phyloP scores from a whole-genome alignment of 2,329 filamentous ascomycete species.

The Cladophialophora chaetospira region DNA sequence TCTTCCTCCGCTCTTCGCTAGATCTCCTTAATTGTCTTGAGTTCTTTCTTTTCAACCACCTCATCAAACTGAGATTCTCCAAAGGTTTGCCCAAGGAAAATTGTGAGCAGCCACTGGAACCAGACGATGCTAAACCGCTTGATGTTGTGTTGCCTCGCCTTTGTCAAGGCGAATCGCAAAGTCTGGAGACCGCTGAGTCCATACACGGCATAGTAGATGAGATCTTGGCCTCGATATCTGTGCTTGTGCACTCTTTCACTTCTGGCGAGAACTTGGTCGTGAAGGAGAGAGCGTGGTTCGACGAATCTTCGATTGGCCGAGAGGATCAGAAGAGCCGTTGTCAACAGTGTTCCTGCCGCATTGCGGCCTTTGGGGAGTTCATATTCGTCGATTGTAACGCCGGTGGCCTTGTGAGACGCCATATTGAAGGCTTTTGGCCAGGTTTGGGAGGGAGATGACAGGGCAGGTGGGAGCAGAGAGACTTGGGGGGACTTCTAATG shows the following conservation, averaged over 20 bases:
- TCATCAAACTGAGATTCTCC: constrained; percentile 21
- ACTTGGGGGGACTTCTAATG: constrained; percentile 2
- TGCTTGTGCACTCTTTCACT: constrained; percentile 15
- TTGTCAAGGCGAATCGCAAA: constrained; percentile 19
- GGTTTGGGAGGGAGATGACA: background rate
- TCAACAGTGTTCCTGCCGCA: constrained; percentile 15
- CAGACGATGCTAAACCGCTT: constrained; percentile 21
- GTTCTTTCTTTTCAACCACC: constrained; percentile 25
- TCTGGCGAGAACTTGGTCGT: constrained; percentile 25
- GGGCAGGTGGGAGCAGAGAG: constrained; percentile 3
- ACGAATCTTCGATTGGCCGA: constrained; percentile 27
- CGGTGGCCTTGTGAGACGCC: constrained; percentile 25
- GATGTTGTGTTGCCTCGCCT: constrained; percentile 26
- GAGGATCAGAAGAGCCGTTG: constrained; percentile 19
- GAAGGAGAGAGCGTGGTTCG: constrained; percentile 24
- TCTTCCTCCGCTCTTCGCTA: background rate
- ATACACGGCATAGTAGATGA: constrained; percentile 24
- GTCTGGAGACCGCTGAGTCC: constrained; percentile 19
- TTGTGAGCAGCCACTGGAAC: constrained; percentile 25
- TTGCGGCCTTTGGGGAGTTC: constrained; percentile 19
- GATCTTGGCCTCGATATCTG: constrained; percentile 23
- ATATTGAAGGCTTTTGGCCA: constrained; percentile 11
- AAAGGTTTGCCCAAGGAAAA: constrained; percentile 21
- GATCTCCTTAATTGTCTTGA: constrained; percentile 26
- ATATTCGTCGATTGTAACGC: constrained; percentile 28